Conservation (phyloP, 148 eudicot species). For the Camellia lanceoleosa region DNA sequence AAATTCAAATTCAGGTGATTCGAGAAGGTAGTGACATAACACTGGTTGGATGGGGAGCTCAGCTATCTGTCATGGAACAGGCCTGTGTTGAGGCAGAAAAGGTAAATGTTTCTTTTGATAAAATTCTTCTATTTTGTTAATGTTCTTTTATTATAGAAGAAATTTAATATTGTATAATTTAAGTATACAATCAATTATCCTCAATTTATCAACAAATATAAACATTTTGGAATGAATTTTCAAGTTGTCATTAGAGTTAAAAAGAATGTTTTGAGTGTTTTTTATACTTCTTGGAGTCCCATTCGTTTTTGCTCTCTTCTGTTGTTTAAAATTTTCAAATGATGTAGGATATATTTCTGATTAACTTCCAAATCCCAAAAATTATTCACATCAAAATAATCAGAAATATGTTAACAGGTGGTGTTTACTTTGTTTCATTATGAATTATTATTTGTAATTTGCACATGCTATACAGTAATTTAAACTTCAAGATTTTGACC, state of each 20-base stretch:
- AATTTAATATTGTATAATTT: neutral
- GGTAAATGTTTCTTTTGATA: constrained; percentile 33
- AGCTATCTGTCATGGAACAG: constrained; percentile 79
- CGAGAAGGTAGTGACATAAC: constrained; percentile 92
- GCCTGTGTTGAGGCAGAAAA: constrained; percentile 93
- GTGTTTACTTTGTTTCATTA: neutral
- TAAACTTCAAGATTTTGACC: neutral
- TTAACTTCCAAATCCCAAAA: neutral
- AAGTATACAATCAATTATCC: neutral
- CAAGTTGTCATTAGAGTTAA: neutral
- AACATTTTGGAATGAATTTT: neutral
- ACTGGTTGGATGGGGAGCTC: constrained; percentile 98
- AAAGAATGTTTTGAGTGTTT: neutral
- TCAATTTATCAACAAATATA: neutral
- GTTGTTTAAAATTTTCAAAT: neutral
- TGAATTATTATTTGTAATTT: neutral
- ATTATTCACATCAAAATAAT: neutral
- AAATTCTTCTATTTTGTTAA: neutral
- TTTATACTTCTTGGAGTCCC: neutral
- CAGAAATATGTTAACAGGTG: neutral
- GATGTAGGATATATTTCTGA: neutral
- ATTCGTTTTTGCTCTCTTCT: too few relatives aligned
- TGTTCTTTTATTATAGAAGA: constrained; percentile 1
- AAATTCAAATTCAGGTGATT: constrained; percentile 50
- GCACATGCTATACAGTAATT: neutral